Evolutionary conservation across 352 stramenopile genomes (phyloP), one percentile per base, ranked within the genome.

Genomic region (Aphanomyces stellatus): DNA sequence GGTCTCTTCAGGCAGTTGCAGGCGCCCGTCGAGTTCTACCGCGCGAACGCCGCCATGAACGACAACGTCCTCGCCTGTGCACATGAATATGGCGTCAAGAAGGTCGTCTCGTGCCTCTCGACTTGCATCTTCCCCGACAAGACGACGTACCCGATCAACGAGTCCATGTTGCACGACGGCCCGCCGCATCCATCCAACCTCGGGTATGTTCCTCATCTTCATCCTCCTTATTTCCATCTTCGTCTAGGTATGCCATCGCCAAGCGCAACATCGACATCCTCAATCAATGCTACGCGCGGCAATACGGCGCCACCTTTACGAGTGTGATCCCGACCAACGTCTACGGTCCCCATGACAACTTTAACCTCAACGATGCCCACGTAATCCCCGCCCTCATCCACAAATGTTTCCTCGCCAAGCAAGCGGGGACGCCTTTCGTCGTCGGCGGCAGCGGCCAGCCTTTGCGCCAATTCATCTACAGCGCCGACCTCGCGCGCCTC

Each of bases 91-190:
- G 40, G 65, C 27, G 89, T 97, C n/a, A 60, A 74, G n/a, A 98
- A 99, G 80, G 82, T 99, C 55, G 95, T 99, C 24, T 98, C 91
- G 65, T 98, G 96, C 72, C 82, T 99, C 31, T 98, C 91, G 40
- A 99, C 97, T 24, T 99, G 96, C 75, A 96, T 99, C 70, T 99
- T 99, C 79, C 97, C 97, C 1, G 96, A 99, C 81, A 97, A 98
- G 74, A 99, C 93, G 27, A 91, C 81, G 19, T 99, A 99, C 71
- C 97, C 97, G 27, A 98, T 99, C 71, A 91, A 99, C 75, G 96
- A 99, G 80, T 98, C 79, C 40, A 99, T 99, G 96, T 77, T 98
- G 56, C 91, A 97, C 70, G 81, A 93, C 41, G 90, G 90, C 6
- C 71, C 74, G 24, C 80, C 87, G 19, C 88, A 96, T 65, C 61